A percentile compares a stretch with the other conserved stretches of the same genome.
Evolutionary conservation across 257 asterid species (phyloP).

Genomic region (Forsythia suspensa): DNA sequence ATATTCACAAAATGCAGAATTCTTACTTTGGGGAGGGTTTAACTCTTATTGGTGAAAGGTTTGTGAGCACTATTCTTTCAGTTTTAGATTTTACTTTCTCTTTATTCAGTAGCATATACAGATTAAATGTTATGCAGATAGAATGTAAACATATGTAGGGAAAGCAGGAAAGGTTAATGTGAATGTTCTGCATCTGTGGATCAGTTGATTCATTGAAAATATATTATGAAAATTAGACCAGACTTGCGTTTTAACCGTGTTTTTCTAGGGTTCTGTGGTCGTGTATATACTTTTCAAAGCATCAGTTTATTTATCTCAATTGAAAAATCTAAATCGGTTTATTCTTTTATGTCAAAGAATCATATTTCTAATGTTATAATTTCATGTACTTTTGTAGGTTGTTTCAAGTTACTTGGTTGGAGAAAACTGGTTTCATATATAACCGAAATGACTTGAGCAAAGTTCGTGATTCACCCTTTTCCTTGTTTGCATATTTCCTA

Average conservation of each 20-base stretch:
- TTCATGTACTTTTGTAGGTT: slow-evolving; percentile 70
- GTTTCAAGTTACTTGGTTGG: slow-evolving; percentile 88
- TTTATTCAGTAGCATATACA: slow-evolving; percentile 7
- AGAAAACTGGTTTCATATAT: slow-evolving; percentile 80
- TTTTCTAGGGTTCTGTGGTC: slow-evolving; percentile 2
- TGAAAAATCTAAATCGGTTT: slow-evolving; percentile 7
- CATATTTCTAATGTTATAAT: slow-evolving; percentile 30
- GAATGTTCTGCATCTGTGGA: slow-evolving; percentile 4
- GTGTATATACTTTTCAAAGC: slow-evolving; percentile 4
- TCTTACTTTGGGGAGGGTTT: slow-evolving; percentile 90
- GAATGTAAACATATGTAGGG: background rate
- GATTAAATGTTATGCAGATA: background rate
- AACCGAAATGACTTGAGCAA: slow-evolving; percentile 69
- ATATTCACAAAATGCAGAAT: slow-evolving; percentile 46
- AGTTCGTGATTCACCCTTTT: slow-evolving; percentile 63
- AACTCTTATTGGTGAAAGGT: slow-evolving; percentile 87
- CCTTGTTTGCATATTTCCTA: slow-evolving; percentile 12
- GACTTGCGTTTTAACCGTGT: background rate
- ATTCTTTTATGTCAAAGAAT: slow-evolving; percentile 13
- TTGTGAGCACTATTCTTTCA: slow-evolving; percentile 24
- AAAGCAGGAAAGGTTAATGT: slow-evolving; percentile 5
- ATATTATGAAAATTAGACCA: background rate
- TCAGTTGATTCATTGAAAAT: background rate
- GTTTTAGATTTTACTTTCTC: background rate
- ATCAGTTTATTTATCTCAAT: background rate